Evolutionary conservation across 202 grass and related monocot species (phyloP).

Genomic region (Miscanthus sacchariflorus): DNA sequence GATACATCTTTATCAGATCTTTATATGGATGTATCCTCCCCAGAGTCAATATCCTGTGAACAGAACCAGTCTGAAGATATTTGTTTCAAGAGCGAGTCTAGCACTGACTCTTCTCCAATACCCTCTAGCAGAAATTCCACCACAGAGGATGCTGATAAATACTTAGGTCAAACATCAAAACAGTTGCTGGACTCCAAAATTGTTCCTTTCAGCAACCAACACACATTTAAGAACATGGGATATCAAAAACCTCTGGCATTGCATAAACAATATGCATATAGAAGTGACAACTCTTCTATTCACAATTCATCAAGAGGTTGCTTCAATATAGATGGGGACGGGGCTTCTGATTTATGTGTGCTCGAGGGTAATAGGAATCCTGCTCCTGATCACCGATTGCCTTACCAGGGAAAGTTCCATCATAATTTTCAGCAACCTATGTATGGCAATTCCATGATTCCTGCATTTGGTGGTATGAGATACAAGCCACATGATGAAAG

Average conservation of each 20-base stretch:
- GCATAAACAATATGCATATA: conserved; percentile 52
- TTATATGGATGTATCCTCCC: conserved; percentile 55
- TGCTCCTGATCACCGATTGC: conserved; percentile 35
- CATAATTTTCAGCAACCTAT: conserved; percentile 56
- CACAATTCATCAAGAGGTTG: conserved; percentile 58
- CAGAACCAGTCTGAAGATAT: conserved; percentile 62
- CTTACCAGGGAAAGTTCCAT: conserved; percentile 45
- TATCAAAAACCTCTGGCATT: conserved; percentile 43
- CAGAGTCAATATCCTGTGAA: conserved; percentile 52
- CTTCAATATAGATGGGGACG: conserved; percentile 53
- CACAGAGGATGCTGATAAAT: conserved; percentile 66
- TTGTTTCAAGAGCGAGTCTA: conserved; percentile 80
- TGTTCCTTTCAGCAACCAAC: conserved; percentile 40
- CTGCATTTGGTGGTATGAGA: conserved; percentile 61
- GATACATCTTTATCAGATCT: conserved; percentile 61
- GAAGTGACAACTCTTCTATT: conserved; percentile 46
- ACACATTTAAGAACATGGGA: conserved; percentile 34
- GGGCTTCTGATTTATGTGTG: conserved; percentile 74
- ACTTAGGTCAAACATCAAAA: conserved; percentile 52
- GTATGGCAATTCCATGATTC: conserved; percentile 54
- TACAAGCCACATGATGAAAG: conserved; percentile 80
- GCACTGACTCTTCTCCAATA: conserved; percentile 92
- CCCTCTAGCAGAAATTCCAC: conserved; percentile 85
- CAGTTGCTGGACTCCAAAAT: conserved; percentile 57
- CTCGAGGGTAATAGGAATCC: conserved; percentile 58